These are phyloP conservation scores for Acanthochlamys bracteata DNA, from an alignment of 106 monocot genomes.

Conservation along the genomic window DNA sequence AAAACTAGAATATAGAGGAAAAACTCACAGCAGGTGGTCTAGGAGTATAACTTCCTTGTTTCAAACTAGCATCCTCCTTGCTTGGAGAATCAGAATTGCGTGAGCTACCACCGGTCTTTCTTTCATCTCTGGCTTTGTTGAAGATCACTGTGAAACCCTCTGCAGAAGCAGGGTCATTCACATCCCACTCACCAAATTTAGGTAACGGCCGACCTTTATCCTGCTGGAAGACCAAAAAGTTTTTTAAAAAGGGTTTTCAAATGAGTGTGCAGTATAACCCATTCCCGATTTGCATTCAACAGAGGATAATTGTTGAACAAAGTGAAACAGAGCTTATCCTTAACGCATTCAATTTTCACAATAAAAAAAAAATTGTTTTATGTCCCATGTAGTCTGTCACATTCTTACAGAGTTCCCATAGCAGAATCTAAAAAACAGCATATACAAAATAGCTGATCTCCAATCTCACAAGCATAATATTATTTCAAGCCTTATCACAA, in stretches of 20 bases:
- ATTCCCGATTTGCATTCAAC: no score
- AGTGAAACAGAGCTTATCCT: no score
- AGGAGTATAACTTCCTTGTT: not conserved
- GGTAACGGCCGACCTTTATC: slow-evolving; percentile 6
- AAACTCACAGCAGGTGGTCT: not conserved
- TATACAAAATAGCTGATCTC: no score
- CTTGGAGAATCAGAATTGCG: not conserved
- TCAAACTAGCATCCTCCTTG: not conserved
- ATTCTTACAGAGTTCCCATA: no score
- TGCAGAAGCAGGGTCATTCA: slow-evolving; percentile 10
- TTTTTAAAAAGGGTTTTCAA: not conserved
- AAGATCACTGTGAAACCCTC: slow-evolving; percentile 9
- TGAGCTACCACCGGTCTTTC: slow-evolving; percentile 2
- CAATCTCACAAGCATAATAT: no score
- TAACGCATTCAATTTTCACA: no score
- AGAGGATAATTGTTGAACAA: no score
- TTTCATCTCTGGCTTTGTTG: slow-evolving; percentile 12
- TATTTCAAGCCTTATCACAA: no score
- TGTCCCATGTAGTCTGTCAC: no score
- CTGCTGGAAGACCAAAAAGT: slow-evolving; percentile 2
- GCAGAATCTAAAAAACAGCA: no score
- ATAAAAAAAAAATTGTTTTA: no score
- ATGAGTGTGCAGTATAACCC: not conserved
- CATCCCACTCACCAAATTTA: slow-evolving; percentile 12
- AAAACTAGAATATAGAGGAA: not conserved